Evolutionary conservation across 805 yeast genomes (phyloP), one percentile per base, ranked within the genome.

Genomic region (Wickerhamiella dianesei): DNA sequence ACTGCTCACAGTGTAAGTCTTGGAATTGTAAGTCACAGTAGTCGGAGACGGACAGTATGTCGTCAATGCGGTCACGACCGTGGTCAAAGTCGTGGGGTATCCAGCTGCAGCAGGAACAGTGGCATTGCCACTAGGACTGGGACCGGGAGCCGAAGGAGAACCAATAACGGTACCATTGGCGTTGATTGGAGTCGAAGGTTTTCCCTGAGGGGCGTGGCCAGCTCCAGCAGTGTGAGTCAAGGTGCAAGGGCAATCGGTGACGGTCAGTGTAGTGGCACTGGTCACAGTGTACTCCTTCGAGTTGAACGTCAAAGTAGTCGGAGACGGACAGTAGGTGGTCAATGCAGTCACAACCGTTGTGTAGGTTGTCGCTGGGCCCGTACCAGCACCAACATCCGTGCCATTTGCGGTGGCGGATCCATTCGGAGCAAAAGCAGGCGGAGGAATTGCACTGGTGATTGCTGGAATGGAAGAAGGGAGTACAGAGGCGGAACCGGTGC

Each of bases 41-140:
- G 92, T 82, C 46, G 89, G 66, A 52, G 62, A 68, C 65, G 92
- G 92, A 67, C 92, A 83, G 82, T 79, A 82, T 58, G 94, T 82
- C 68, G 82, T 77, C 75, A 70, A 77, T 62, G 71, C 80, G 59
- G 84, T 77, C 61, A 80, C 84, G 4, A 40, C 35, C 8, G 32
- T 25, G 32, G 43, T 40, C 9, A 21, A 9, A 4, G 35, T 25
- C 17, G 9, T n/a, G 17, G 21, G 21, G 16, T 32, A 25, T 25
- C 32, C 32, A 5, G 35, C n/a, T 6, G 16, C 43, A 16, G 8
- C 19, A 6, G 41, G 41, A 14, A 6, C 25, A 39, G 41, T 39
- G 25, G 22, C 41, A 18, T 39, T 39, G 4, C 8, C 41, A n/a
- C 41, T 39, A 5, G 25, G 25, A 14, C 22, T 18, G 19, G 17